These are phyloP conservation scores for Yamadazyma akitaensis DNA, from an alignment of 805 yeast species.

Conservation along the genomic window DNA sequence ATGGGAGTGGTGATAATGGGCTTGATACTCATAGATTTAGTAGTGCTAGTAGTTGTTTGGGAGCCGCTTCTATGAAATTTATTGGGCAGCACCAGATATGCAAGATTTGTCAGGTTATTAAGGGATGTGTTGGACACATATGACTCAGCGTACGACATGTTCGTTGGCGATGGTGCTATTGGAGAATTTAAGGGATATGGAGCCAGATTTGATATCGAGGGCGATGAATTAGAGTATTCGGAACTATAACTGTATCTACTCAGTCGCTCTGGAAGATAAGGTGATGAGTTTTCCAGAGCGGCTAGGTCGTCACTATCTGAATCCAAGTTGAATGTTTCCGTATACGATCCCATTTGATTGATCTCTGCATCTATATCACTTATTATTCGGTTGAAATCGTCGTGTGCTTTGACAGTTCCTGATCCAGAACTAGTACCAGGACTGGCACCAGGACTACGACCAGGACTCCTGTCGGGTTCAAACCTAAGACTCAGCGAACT, in stretches of 20 bases:
- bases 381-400: background rate
- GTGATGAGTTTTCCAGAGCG: background rate
- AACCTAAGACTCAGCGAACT: background rate
- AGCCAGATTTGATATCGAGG: background rate
- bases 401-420: background rate
- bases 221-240: constrained; percentile 2
- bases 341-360: background rate
- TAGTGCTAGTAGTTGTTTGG: constrained; percentile 8
- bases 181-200: constrained; percentile 20
- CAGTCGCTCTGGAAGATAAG: background rate
- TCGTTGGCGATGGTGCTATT: constrained; percentile 12
- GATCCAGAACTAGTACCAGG: background rate
- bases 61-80: constrained; percentile 8
- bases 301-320: background rate
- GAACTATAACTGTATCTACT: background rate
- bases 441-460: background rate
- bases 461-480: background rate
- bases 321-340: background rate
- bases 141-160: constrained; percentile 4
- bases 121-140: constrained; percentile 2
- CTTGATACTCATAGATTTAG: constrained; percentile 6
- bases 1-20: constrained; percentile 17
- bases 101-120: background rate
- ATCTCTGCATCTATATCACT: constrained; percentile 3
- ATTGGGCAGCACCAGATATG: background rate